These are phyloP conservation scores for Penicillium cataractarum DNA, from an alignment of 495 filamentous ascomycete genomes.

Conservation along the genomic window DNA sequence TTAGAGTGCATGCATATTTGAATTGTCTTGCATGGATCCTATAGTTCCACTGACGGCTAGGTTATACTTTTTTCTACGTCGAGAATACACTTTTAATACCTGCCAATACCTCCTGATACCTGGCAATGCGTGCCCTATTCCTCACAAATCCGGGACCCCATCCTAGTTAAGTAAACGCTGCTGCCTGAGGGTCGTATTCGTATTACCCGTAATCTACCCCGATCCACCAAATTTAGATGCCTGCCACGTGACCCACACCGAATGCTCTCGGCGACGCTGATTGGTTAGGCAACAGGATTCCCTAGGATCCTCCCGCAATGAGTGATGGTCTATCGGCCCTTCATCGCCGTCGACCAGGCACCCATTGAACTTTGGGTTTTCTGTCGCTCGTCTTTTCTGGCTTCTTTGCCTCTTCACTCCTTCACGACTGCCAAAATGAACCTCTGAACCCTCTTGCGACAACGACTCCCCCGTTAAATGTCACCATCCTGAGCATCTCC, in stretches of 20 bases:
- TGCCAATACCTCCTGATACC: background rate
- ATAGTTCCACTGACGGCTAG: constrained; percentile 2
- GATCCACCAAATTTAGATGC: constrained; percentile 34
- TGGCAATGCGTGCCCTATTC: background rate
- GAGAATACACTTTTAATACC: constrained; percentile 1
- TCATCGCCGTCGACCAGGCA: constrained; percentile 30
- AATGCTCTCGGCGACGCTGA: constrained; percentile 25
- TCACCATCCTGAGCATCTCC: constrained; percentile 12
- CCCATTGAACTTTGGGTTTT: constrained; percentile 19
- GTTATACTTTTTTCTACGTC: background rate
- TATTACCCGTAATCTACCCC: constrained; percentile 10
- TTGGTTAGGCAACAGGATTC: constrained; percentile 59
- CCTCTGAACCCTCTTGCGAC: constrained; percentile 14
- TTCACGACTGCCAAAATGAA: constrained; percentile 23
- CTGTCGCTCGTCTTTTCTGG: constrained; percentile 7
- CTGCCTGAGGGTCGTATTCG: constrained; percentile 17
- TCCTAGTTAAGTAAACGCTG: constrained; percentile 9
- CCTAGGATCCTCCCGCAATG: constrained; percentile 43
- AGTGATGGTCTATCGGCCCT: constrained; percentile 32
- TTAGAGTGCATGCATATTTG: constrained; percentile 16
- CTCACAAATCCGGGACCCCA: background rate
- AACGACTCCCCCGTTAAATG: background rate
- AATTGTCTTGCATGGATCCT: constrained; percentile 12
- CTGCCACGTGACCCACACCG: constrained; percentile 41
- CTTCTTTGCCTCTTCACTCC: constrained; percentile 4